These are phyloP conservation scores for Chondrus crispus DNA, from an alignment of 23 red algal species.

Conservation along the genomic window DNA sequence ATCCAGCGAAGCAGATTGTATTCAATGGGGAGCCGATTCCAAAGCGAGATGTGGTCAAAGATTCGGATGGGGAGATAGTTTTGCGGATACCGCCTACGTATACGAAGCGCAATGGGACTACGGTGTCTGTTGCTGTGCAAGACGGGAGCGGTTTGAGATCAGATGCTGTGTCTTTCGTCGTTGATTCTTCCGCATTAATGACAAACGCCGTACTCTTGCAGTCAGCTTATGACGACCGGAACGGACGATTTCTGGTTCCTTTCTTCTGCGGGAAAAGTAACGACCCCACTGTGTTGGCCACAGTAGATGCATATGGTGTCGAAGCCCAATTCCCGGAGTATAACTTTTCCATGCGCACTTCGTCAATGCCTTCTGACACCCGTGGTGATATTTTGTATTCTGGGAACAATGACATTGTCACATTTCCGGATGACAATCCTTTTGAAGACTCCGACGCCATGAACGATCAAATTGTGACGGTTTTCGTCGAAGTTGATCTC, in stretches of 20 bases:
- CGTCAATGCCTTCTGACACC: no score
- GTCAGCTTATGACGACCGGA: background rate
- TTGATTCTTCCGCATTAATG: background rate
- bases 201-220: background rate
- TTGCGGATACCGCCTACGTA: background rate
- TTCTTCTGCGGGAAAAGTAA: background rate
- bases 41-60: background rate
- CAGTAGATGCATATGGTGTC: no score
- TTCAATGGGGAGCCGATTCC: background rate
- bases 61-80: background rate
- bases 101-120: background rate
- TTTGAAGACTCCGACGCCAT: background rate
- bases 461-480: background rate
- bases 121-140: background rate
- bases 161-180: background rate
- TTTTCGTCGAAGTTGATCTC: background rate
- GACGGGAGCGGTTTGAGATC: background rate
- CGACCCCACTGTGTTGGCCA: no score
- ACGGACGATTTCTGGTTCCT: background rate
- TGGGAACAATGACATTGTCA: background rate
- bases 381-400: no score
- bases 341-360: no score
- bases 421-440: background rate
- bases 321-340: no score
- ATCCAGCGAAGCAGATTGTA: background rate